Percentiles rank a stretch among this genome's conserved stretches.
phyloP scores from a whole-genome alignment of 768 basidiomycete genomes.

The Tremella fuciformis region DNA sequence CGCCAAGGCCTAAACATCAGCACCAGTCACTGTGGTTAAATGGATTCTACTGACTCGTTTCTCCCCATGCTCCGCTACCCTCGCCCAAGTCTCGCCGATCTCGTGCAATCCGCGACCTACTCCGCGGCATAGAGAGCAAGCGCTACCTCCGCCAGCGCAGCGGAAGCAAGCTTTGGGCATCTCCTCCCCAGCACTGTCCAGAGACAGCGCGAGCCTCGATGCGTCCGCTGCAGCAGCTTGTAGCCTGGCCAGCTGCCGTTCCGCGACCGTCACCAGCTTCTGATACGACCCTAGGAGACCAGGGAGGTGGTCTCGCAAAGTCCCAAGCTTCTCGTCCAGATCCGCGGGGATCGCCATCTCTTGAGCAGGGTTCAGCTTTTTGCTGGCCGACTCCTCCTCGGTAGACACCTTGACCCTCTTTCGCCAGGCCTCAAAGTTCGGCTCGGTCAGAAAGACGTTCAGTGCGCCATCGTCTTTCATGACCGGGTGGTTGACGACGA shows the following conservation, averaged over 20 bases:
- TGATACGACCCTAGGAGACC: constrained; percentile 87
- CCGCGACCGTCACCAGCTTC: constrained; percentile 77
- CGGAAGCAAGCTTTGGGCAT: constrained; percentile 63
- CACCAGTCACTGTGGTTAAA: background rate
- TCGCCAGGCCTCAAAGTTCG: constrained; percentile 82
- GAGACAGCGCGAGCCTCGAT: constrained; percentile 74
- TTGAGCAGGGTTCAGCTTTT: constrained; percentile 56
- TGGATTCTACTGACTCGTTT: constrained; percentile 36
- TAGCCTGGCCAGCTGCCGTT: constrained; percentile 82
- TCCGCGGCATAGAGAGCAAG: constrained; percentile 74
- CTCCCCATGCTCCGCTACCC: constrained; percentile 45
- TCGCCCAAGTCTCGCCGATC: constrained; percentile 41
- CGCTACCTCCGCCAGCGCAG: constrained; percentile 57
- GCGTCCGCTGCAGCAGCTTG: constrained; percentile 89
- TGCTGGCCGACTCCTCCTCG: constrained; percentile 74
- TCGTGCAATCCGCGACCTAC: constrained; percentile 65
- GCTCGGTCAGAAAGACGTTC: constrained; percentile 73
- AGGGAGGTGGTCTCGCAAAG: constrained; percentile 70
- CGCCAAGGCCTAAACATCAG: constrained; percentile 18
- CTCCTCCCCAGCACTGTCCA: constrained; percentile 61
- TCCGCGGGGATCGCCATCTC: constrained; percentile 93
- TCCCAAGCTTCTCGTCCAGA: constrained; percentile 78
- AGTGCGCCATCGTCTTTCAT: constrained; percentile 83
- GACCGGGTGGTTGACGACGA: constrained; percentile 86
- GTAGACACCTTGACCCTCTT: constrained; percentile 70